A percentile compares a stretch with the other conserved stretches of the same genome.
These are phyloP conservation scores for Xylaria sp. DNA, from an alignment of 2,329 filamentous ascomycete genomes.

Conservation along the genomic window DNA sequence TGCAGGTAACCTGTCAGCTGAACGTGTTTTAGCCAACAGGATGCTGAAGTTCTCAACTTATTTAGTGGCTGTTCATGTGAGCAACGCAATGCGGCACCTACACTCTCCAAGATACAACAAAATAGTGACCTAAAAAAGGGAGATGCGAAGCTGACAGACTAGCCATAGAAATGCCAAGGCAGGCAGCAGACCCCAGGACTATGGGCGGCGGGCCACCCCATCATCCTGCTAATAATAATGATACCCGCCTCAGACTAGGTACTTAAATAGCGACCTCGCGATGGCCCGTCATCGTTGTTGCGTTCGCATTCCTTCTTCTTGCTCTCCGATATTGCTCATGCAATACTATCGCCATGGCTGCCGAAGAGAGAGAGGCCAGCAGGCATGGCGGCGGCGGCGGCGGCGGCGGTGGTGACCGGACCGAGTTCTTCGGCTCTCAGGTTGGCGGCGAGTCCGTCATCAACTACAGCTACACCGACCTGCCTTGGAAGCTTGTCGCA, in stretches of 20 bases:
- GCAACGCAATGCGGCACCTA: not conserved
- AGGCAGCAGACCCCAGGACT: not conserved
- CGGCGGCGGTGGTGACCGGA: constrained; percentile 46
- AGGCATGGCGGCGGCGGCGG: constrained; percentile 17
- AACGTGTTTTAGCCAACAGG: constrained; percentile 17
- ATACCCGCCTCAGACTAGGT: not conserved
- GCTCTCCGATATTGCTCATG: not conserved
- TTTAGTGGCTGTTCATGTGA: constrained; percentile 11
- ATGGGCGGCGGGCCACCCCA: not conserved
- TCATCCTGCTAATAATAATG: not conserved
- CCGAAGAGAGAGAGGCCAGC: constrained; percentile 24
- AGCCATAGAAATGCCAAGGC: constrained; percentile 28
- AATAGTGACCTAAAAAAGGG: not conserved
- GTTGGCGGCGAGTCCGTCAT: constrained; percentile 67
- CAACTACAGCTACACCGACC: constrained; percentile 70
- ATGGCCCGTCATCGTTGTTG: not conserved
- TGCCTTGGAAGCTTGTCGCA: constrained; percentile 61
- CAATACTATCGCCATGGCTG: constrained; percentile 11
- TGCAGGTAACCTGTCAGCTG: constrained; percentile 21
- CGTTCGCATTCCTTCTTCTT: not conserved
- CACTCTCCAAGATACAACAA: not conserved
- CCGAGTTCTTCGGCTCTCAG: constrained; percentile 68
- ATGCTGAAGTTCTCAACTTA: not conserved
- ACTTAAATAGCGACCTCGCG: not conserved
- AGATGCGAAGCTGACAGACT: constrained; percentile 9